Base-by-base conservation (phyloP, 108 stramenopile genomes). In the Cylindrotheca closterium region DNA sequence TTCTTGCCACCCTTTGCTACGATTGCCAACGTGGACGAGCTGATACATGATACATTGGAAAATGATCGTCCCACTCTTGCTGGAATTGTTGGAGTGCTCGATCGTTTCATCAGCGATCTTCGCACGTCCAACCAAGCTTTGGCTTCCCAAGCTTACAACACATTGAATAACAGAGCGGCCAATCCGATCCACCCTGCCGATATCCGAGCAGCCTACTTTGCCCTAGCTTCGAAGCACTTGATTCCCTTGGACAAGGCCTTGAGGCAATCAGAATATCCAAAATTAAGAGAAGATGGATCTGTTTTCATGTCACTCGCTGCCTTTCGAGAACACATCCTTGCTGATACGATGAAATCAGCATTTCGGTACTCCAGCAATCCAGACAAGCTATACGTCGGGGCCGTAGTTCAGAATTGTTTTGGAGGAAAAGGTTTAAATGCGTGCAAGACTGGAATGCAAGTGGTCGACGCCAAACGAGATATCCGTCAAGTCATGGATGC, bases 371-470 rank as follows among this genome's bases (percentile, higher is more conserved):
- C 91, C 5, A 64, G 61, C 18, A 7, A 79, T 61, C 96, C 96
- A 3, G 87, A 94, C 15, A 63, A 71, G 28, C 52, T 97, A 25
- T 92, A 80, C 58, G 80, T 95, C n/a, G 94, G 93, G 12, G 72
- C 86, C 7, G 88, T 96, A 2, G 77, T 86, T 46, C 93, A 97
- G 71, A 97, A 97, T 66, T 97, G 96, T 78, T 85, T 84, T 47
- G 88, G 85, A 15, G 46, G 50, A 1, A 52, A 54, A 24, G 25
- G 32, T 18, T 23, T 22, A 4, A 30, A 37, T 30, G 4, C 51
- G 5, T 64, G 63, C 32, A 31, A 53, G 29, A 53, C 51, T 3
- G 50, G 51, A 1, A 2, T 30, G 30, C 18, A 93, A 89, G 81
- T 88, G 8, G 71, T 77, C 34, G 83, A 83, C 23, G 68, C 73